Evolutionary conservation across 2,329 filamentous ascomycete species (phyloP).

Genomic region (Sordariomycetes sp.): DNA sequence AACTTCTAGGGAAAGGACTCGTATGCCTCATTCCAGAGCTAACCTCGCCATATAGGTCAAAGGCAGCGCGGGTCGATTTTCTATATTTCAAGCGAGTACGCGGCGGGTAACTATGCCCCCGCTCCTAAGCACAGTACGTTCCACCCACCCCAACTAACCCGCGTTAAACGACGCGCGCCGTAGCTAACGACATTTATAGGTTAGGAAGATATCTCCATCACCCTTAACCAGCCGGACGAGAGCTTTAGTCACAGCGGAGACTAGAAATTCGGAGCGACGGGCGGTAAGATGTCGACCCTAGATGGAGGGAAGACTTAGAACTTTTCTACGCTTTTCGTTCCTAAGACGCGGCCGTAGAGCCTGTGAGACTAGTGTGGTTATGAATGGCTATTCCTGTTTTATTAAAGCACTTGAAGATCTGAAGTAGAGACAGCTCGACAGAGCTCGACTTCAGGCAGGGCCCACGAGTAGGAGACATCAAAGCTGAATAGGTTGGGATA

Average conservation of each 20-base stretch:
- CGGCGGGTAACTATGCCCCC: background rate
- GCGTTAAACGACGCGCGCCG: background rate
- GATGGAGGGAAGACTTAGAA: background rate
- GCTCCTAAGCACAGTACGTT: background rate
- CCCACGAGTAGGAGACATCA: background rate
- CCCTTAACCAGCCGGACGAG: background rate
- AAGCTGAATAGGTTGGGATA: background rate
- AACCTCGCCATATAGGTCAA: background rate
- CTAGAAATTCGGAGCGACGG: background rate
- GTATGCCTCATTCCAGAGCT: background rate
- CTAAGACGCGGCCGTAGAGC: background rate
- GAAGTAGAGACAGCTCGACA: background rate
- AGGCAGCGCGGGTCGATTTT: background rate
- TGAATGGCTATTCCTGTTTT: background rate
- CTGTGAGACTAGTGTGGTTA: background rate
- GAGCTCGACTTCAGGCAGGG: background rate
- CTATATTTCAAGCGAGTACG: background rate
- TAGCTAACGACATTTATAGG: background rate
- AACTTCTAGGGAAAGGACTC: background rate
- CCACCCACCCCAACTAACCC: background rate
- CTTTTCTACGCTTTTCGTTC: background rate
- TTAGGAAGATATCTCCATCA: background rate
- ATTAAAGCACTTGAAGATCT: background rate
- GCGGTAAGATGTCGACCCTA: background rate
- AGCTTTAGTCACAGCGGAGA: background rate